phyloP scores from a whole-genome alignment of 2,329 filamentous ascomycete species.

The Phaeosphaeriaceae sp. region DNA sequence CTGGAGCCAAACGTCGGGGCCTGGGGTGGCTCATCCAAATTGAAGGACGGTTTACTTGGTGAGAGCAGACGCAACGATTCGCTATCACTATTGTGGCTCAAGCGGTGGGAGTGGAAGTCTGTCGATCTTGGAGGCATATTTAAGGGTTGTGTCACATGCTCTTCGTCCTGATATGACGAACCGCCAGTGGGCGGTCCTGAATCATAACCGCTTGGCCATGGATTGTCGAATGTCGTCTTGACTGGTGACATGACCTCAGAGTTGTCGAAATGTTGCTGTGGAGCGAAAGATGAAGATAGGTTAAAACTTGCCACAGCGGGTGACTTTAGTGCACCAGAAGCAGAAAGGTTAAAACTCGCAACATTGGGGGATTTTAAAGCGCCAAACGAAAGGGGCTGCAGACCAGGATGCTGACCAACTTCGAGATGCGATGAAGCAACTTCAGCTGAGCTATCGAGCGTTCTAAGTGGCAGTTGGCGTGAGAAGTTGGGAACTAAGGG shows the following conservation, averaged over 20 bases:
- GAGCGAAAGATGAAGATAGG: slow-evolving; percentile 26
- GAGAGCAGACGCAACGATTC: slow-evolving; percentile 28
- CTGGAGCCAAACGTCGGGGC: not conserved
- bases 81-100: slow-evolving; percentile 10
- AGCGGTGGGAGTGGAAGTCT: slow-evolving; percentile 25
- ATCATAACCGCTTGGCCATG: slow-evolving; percentile 38
- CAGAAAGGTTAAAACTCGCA: too few relatives aligned
- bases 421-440: slow-evolving; percentile 13
- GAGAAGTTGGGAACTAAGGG: slow-evolving; percentile 46
- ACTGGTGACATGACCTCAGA: slow-evolving; percentile 36
- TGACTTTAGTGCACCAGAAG: slow-evolving; percentile 33
- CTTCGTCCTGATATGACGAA: slow-evolving; percentile 13
- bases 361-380: slow-evolving; percentile 37
- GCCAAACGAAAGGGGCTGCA: slow-evolving; percentile 28
- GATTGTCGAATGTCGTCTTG: slow-evolving; percentile 38
- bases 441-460: slow-evolving; percentile 20
- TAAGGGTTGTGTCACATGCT: slow-evolving; percentile 17
- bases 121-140: slow-evolving; percentile 34
- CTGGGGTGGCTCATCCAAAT: slow-evolving; percentile 7
- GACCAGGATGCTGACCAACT: slow-evolving; percentile 22
- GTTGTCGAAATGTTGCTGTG: slow-evolving; percentile 18
- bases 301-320: slow-evolving; percentile 38
- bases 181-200: slow-evolving; percentile 17
- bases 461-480: slow-evolving; percentile 43
- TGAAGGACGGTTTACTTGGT: slow-evolving; percentile 26